Evolutionary conservation across 1,284 basidiomycete species (phyloP), one percentile per base, ranked within the genome.

Genomic region (Microstroma glucosiphilum): DNA sequence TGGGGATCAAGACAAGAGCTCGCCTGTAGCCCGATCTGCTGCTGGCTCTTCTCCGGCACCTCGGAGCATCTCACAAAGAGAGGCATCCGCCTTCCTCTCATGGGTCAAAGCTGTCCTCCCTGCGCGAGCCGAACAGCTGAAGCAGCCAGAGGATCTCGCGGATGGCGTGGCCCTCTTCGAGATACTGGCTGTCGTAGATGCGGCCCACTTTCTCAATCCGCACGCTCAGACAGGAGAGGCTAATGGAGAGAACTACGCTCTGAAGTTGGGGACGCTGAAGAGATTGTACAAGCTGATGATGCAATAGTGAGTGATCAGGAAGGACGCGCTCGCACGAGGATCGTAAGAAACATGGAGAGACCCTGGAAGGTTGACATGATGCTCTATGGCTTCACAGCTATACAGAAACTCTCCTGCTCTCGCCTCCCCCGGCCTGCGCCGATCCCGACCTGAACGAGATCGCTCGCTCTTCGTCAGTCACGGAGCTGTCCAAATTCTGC

Each of bases 221-320:
- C 68, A 73, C 40, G 30, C 43, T 17, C 43, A 55, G 57, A 60
- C 66, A 12, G 63, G 70, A 21, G 30, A 37, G 3, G 4, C 30
- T 3, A 63, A 65, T 12, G 69, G 88, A 23, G 91, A 91, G 76
- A 92, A 90, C 80, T 92, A 90, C 91, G 89, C 91, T 60, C 80
- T 92, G 54, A 86, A 89, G n/a, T 25, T 92, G 79, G 87, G 84
- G 76, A 81, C 88, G 15, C 84, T 92, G 65, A 92, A 93, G 76
- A 86, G 89, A 21, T 84, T 92, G 51, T 92, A 89, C 80, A 85
- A 91, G 60, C 85, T 92, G 53, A 88, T 92, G 83, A 89, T 89
- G 1, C 89, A 91, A 75, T 92, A 92, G 54, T 57, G 51, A 40
- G 58, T 56, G 23, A 40, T 15, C 48, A 57, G 58, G 13, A 59